phyloP scores from a whole-genome alignment of 2,329 filamentous ascomycete genomes.

The Bipolaris bicolor region DNA sequence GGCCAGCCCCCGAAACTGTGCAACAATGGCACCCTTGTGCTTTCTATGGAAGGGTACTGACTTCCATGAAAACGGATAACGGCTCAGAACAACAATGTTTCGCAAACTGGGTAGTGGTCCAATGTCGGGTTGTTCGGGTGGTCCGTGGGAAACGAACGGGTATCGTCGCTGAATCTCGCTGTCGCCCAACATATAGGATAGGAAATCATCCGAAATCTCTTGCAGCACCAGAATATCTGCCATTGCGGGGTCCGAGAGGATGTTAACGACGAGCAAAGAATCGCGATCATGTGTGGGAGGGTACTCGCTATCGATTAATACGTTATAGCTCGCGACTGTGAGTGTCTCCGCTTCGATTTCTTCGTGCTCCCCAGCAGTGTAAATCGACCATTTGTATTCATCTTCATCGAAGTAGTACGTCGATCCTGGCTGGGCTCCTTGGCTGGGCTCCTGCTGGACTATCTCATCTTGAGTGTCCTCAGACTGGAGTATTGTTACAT shows the following conservation, averaged over 20 bases:
- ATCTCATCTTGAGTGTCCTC: conserved; percentile 10
- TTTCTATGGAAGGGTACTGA: conserved; percentile 60
- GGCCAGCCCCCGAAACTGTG: conserved; percentile 50
- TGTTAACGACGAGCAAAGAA: conserved; percentile 43
- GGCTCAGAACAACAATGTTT: conserved; percentile 67
- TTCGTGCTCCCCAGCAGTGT: not conserved
- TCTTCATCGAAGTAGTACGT: conserved; percentile 42
- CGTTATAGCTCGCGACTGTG: conserved; percentile 53
- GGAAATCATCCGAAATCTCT: conserved; percentile 69
- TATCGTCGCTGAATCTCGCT: conserved; percentile 57
- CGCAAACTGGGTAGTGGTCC: conserved; percentile 65
- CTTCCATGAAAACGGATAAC: conserved; percentile 62
- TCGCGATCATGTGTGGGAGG: conserved; percentile 48
- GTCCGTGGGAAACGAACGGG: conserved; percentile 63
- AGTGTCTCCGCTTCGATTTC: conserved; percentile 23
- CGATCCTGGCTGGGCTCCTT: conserved; percentile 27
- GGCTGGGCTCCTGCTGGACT: conserved; percentile 3
- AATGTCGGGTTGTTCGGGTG: conserved; percentile 59
- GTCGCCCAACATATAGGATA: conserved; percentile 61
- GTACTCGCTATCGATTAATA: conserved; percentile 50
- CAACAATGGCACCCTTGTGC: conserved; percentile 65
- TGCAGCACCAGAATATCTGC: conserved; percentile 58
- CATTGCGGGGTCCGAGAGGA: conserved; percentile 42
- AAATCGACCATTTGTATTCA: conserved; percentile 31
- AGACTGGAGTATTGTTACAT: not conserved